These are phyloP conservation scores for Pythium aquatile DNA, from an alignment of 352 stramenopile genomes.

Conservation along the genomic window DNA sequence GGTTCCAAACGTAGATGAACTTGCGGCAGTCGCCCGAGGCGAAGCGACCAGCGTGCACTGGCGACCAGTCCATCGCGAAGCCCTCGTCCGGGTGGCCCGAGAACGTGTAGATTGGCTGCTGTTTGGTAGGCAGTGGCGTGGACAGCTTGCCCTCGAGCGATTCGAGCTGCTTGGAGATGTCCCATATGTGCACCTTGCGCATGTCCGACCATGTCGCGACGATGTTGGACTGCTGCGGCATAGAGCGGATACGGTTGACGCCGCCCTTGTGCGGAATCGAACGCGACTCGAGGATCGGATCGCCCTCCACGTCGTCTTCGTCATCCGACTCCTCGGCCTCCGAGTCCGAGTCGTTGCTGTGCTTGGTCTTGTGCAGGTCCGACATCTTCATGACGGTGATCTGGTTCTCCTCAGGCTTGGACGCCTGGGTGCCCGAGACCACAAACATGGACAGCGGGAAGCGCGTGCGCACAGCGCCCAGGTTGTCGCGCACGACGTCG, in stretches of 20 bases:
- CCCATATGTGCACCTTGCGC: constrained; percentile 95
- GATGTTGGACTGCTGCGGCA: constrained; percentile 96
- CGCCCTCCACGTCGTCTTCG: constrained; percentile 94
- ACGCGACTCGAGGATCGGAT: constrained; percentile 95
- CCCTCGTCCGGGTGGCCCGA: constrained; percentile 95
- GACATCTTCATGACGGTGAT: constrained; percentile 98
- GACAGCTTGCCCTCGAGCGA: constrained; percentile 80
- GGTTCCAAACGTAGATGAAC: constrained; percentile 95
- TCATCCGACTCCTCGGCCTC: constrained; percentile 76
- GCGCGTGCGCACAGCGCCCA: constrained; percentile 90
- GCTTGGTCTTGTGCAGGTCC: constrained; percentile 94
- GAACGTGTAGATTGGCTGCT: constrained; percentile 91
- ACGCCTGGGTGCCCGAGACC: constrained; percentile 95
- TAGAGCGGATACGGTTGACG: constrained; percentile 95
- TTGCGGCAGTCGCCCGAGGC: constrained; percentile 96
- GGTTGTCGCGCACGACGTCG: constrained; percentile 95
- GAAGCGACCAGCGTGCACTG: constrained; percentile 85
- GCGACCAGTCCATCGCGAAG: constrained; percentile 98
- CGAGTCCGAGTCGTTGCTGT: constrained; percentile 70
- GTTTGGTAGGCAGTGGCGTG: constrained; percentile 53
- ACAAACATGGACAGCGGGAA: constrained; percentile 97
- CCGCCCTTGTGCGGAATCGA: constrained; percentile 94
- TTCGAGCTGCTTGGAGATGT: constrained; percentile 91
- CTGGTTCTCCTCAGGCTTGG: constrained; percentile 92
- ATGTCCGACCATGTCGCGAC: constrained; percentile 97